These are phyloP conservation scores for Cordyceps farinosa DNA, from an alignment of 2,329 filamentous ascomycete species.

Conservation along the genomic window DNA sequence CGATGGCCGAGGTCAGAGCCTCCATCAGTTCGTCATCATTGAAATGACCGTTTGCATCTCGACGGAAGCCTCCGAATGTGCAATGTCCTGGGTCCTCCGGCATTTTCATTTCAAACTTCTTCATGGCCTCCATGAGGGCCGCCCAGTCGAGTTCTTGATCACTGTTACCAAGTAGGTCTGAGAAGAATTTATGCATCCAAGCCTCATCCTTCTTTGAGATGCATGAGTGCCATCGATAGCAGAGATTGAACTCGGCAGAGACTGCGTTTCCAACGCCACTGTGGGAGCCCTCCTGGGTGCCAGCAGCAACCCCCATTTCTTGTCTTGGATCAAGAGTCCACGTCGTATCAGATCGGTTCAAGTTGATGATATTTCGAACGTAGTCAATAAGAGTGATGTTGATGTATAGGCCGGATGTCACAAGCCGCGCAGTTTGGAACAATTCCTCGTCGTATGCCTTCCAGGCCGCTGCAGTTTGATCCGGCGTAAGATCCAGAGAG, in stretches of 20 bases:
- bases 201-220: constrained; percentile 72
- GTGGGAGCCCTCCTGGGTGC: constrained; percentile 56
- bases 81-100: constrained; percentile 63
- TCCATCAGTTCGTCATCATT: constrained; percentile 72
- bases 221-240: constrained; percentile 83
- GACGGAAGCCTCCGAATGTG: constrained; percentile 62
- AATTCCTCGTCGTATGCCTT: constrained; percentile 72
- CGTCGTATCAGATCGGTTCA: constrained; percentile 57
- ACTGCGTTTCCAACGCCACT: constrained; percentile 77
- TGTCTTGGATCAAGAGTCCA: constrained; percentile 79
- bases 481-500: constrained; percentile 42
- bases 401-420: constrained; percentile 72
- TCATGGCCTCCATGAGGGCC: constrained; percentile 58
- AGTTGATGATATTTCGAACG: constrained; percentile 70
- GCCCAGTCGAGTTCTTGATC: constrained; percentile 43
- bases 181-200: constrained; percentile 72
- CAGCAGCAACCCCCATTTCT: constrained; percentile 56
- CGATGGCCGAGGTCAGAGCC: constrained; percentile 64
- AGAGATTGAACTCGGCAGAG: constrained; percentile 84
- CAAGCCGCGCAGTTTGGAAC: constrained; percentile 74
- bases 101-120: constrained; percentile 60
- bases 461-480: constrained; percentile 52
- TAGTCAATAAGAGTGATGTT: constrained; percentile 78
- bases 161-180: constrained; percentile 49
- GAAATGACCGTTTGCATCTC: constrained; percentile 65